Base-by-base conservation (phyloP, 495 filamentous ascomycete genomes). In the Choiromyces venosus region DNA sequence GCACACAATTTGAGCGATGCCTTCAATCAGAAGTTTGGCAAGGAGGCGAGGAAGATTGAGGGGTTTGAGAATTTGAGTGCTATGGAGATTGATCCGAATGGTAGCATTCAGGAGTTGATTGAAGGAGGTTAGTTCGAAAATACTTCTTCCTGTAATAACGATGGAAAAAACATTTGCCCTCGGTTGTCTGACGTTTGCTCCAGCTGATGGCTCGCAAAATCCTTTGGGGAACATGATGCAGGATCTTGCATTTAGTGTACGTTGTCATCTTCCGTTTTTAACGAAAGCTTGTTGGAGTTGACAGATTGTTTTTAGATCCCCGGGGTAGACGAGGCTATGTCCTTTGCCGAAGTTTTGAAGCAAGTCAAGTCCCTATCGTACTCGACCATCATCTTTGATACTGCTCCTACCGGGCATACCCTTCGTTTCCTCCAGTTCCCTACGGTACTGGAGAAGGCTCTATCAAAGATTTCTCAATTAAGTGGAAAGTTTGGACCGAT, bases 51-150 rank as follows among this genome's bases (percentile, higher is more conserved):
- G 68, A 87, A 97, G 29, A 85, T 99, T 73, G 89, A 97, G 82
- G 95, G 95, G 73, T 97, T 95, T 82, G 87, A 88, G 21, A 98
- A 98, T 81, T 86, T 99, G 70, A 96, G 93, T 79, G 95, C 95
- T 33, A 99, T 99, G 95, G 95, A 99, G 86, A 98, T 99, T 78
- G 95, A 99, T 83, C 95, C 95, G 65, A 98, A 96, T 82, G 96
- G 95, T 37, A 97, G 93, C 78, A 97, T 99, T 73, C 94, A 97
- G 83, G 95, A 99, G 82, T 84, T 99, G 21, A 84, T 99, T 71
- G 80, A 81, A 67, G 81, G 69, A 66, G 76, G 90, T 92, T 8
- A 61, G 52, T 12, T 61, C 52, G 89, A 88, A 64, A 21, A 46
- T 77, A 8, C 38, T 68, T 12, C 16, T 90, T 68, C 88, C 88